Conservation (phyloP, 1,284 basidiomycete species). For the Leccinum fallax region DNA sequence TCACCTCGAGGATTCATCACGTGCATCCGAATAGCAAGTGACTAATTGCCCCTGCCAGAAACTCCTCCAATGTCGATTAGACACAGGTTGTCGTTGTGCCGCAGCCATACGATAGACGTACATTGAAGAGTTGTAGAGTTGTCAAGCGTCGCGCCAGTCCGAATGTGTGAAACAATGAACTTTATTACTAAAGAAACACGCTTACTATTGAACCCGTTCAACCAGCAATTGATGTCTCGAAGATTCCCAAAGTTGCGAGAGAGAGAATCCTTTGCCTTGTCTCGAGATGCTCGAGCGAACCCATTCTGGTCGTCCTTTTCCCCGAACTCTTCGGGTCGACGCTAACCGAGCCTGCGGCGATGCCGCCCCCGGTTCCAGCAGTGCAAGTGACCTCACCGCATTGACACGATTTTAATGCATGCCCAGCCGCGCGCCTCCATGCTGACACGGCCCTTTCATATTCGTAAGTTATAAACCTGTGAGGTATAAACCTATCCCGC, state of each 20-base stretch:
- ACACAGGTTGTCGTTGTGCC: background rate
- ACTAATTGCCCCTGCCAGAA: constrained; percentile 3
- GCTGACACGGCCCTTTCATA: constrained; percentile 31
- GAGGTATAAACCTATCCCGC: constrained; percentile 13
- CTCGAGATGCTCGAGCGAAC: background rate
- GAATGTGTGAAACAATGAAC: constrained; percentile 1
- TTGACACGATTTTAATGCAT: constrained; percentile 38
- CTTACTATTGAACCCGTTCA: constrained; percentile 6
- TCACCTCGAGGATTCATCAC: constrained; percentile 32
- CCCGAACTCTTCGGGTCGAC: constrained; percentile 8
- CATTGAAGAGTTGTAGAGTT: constrained; percentile 2
- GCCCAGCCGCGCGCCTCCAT: constrained; percentile 19
- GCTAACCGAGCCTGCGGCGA: constrained; percentile 25
- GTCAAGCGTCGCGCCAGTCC: background rate
- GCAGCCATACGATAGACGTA: constrained; percentile 1
- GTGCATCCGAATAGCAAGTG: constrained; percentile 3
- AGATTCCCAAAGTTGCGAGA: background rate
- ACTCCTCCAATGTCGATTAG: background rate
- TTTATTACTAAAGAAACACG: constrained; percentile 2
- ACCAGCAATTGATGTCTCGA: background rate
- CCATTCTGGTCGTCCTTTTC: constrained; percentile 3
- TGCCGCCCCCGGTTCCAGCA: constrained; percentile 16
- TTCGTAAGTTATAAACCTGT: constrained; percentile 3
- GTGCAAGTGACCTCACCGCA: constrained; percentile 33
- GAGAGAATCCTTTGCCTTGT: background rate